Evolutionary conservation across 2,329 filamentous ascomycete species (phyloP), one percentile per base, ranked within the genome.

Genomic region (Arachnomyces sp.): DNA sequence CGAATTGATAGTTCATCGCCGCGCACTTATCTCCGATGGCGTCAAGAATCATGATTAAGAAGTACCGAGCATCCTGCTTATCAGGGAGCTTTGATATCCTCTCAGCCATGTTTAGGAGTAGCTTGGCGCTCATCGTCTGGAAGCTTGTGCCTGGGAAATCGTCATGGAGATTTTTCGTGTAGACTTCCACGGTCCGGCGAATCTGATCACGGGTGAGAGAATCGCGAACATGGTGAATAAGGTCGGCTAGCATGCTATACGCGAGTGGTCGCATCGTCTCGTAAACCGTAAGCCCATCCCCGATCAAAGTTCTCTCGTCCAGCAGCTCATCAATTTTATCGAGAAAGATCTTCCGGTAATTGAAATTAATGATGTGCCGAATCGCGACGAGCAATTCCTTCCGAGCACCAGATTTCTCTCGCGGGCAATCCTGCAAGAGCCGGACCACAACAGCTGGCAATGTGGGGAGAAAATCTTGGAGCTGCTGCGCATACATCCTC

Each of bases 11-110:
- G 57, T 98, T 98, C 92, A 99, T 98, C 2, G 88, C 81, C 1
- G 89, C 89, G 58, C 98, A 96, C 59, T 98, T 99, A 58, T 98
- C 92, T 36, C 86, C 92, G 51, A 98, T 96, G 7, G 93, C 92
- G 62, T 96, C 93, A 42, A 99, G 68, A 33, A 99, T 96, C 79
- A 94, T 92, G 56, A 98, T 87, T 45, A 98, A 69, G 59, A 94
- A 94, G 60, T 96, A 89, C 4, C 93, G 81, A 16, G 92, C 92
- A 60, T 98, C 90, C 32, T 83, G 79, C 66, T 96, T 98, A 58
- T 94, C 86, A 14, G 84, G 82, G 52, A 98, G 76, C 61, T 90
- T 94, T 1, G 89, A 86, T 56, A 98, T 99, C 59, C 87, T 94
- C 55, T 98, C 93, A 0, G 90, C 92, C 87, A 99, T 93, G 60